Percentiles rank a stretch among this genome's conserved stretches.
These are phyloP conservation scores for Emergomyces orientalis DNA, from an alignment of 2,329 filamentous ascomycete genomes.

Conservation along the genomic window DNA sequence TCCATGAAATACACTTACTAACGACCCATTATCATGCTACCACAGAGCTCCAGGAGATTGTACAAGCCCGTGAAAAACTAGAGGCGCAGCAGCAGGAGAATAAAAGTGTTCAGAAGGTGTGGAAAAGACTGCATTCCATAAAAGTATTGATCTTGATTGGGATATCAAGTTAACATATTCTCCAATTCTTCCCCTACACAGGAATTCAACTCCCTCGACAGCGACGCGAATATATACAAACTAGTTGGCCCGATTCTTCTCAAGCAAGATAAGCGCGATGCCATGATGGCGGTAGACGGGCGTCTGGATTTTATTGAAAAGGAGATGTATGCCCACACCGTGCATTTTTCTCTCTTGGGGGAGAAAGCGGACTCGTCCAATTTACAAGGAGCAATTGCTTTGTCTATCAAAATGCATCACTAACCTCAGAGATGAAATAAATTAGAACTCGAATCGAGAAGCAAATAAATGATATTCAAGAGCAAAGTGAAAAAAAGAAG, in stretches of 20 bases:
- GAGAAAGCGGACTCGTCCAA: not conserved
- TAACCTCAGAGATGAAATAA: not conserved
- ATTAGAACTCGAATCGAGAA: constrained; percentile 56
- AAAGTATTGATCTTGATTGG: not conserved
- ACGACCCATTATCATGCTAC: not conserved
- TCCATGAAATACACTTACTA: not conserved
- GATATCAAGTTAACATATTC: not conserved
- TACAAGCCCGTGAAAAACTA: constrained; percentile 78
- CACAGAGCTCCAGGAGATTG: constrained; percentile 65
- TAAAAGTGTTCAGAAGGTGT: constrained; percentile 69
- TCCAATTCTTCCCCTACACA: constrained; percentile 27
- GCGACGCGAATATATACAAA: constrained; percentile 90
- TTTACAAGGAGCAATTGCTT: no score
- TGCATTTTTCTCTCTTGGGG: not conserved
- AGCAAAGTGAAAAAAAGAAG: constrained; percentile 56
- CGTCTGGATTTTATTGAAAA: constrained; percentile 86
- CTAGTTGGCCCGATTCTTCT: constrained; percentile 83
- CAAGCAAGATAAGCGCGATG: constrained; percentile 89
- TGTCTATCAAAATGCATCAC: not conserved
- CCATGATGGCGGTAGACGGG: constrained; percentile 80
- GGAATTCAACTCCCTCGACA: constrained; percentile 73
- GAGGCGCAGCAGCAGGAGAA: constrained; percentile 93
- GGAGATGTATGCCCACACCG: constrained; percentile 64
- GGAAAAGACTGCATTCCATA: constrained; percentile 10
- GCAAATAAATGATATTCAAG: constrained; percentile 55